phyloP scores from a whole-genome alignment of 768 basidiomycete species.

The Pleurotus cornucopiae region DNA sequence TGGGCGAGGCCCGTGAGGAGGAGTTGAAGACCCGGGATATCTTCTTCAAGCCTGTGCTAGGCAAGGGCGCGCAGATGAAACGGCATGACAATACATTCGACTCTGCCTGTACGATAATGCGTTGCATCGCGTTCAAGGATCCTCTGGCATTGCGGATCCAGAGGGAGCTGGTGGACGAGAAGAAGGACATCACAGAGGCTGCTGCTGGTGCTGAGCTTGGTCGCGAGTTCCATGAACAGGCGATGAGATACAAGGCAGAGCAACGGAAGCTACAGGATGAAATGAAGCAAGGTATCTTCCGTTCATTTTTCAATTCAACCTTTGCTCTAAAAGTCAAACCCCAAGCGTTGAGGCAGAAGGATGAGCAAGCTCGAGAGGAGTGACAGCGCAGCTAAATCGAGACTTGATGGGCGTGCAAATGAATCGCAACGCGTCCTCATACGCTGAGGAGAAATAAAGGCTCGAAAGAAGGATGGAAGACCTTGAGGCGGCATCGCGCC shows the following conservation, averaged over 20 bases:
- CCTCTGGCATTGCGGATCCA: constrained; percentile 50
- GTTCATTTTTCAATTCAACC: background rate
- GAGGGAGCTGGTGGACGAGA: constrained; percentile 48
- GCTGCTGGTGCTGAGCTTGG: constrained; percentile 49
- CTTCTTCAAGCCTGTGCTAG: constrained; percentile 41
- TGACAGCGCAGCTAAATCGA: constrained; percentile 27
- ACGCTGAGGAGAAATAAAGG: constrained; percentile 22
- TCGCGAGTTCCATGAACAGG: constrained; percentile 43
- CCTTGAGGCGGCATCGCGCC: too few relatives aligned
- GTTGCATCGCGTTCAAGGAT: constrained; percentile 32
- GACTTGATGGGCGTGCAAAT: constrained; percentile 27
- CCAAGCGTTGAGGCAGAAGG: constrained; percentile 24
- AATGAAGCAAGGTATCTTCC: constrained; percentile 26
- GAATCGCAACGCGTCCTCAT: constrained; percentile 26
- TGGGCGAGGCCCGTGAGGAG: constrained; percentile 34
- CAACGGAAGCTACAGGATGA: constrained; percentile 42
- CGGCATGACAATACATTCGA: constrained; percentile 30
- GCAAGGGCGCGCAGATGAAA: constrained; percentile 33
- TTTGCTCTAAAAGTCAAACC: background rate
- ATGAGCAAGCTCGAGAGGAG: constrained; percentile 32
- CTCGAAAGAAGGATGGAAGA: constrained; percentile 11
- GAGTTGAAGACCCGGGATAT: constrained; percentile 30
- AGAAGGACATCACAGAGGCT: constrained; percentile 45
- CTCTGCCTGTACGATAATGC: constrained; percentile 39
- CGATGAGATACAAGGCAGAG: constrained; percentile 43